A percentile compares a stretch with the other conserved stretches of the same genome.
These are phyloP conservation scores for Arachis hypogaea DNA, from an alignment of 306 rosid genomes.

Conservation along the genomic window DNA sequence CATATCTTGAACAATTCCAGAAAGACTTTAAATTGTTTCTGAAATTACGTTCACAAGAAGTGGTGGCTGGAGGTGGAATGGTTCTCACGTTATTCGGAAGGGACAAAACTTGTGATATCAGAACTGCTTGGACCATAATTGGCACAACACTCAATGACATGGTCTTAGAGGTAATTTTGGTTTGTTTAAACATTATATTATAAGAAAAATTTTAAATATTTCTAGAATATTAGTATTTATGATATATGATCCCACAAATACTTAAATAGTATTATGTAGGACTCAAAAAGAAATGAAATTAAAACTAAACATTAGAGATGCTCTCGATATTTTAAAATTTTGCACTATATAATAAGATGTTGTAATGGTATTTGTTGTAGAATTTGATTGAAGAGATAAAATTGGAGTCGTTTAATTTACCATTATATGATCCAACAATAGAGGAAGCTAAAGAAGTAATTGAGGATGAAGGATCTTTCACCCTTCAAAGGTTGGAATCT, in stretches of 20 bases:
- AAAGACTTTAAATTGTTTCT: constrained; percentile 46
- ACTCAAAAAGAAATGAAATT: no score
- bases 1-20: constrained; percentile 48
- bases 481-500: constrained; percentile 3
- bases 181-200: no score
- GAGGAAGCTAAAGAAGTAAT: constrained; percentile 21
- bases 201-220: no score
- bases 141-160: not conserved
- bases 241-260: no score
- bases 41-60: constrained; percentile 47
- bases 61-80: constrained; percentile 50
- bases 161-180: not conserved
- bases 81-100: constrained; percentile 40
- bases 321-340: no score
- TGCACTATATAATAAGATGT: constrained; percentile 36
- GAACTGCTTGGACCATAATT: not conserved
- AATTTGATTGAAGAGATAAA: constrained; percentile 32
- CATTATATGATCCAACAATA: constrained; percentile 6
- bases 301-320: no score
- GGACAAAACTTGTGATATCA: not conserved
- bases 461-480: constrained; percentile 29
- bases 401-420: constrained; percentile 28
- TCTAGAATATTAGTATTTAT: no score
- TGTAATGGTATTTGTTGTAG: constrained; percentile 5
- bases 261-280: no score